A percentile compares a stretch with the other conserved stretches of the same genome.
Conservation (phyloP, 441 rosid species). For the Sinapis alba region DNA sequence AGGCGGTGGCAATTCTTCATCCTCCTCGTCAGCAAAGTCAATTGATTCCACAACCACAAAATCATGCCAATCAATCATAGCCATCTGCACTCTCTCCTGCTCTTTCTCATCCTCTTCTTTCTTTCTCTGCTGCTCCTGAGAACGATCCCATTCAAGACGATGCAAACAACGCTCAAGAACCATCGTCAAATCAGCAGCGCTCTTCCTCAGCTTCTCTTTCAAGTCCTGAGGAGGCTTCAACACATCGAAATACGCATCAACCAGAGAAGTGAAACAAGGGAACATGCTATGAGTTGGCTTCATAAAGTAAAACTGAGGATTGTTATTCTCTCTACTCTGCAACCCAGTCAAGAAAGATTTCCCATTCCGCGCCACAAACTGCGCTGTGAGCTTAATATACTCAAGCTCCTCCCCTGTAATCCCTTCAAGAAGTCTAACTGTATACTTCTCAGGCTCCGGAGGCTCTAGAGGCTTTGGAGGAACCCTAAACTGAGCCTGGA, state of each 20-base stretch:
- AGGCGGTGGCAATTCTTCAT: conserved; percentile 86
- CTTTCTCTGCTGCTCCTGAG: conserved; percentile 93
- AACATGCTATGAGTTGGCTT: conserved; percentile 98
- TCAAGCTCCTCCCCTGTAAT: conserved; percentile 93
- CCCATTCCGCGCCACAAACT: conserved; percentile 96
- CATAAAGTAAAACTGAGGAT: conserved; percentile 88
- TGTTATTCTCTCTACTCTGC: conserved; percentile 82
- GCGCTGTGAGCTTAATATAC: conserved; percentile 91
- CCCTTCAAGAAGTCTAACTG: conserved; percentile 86
- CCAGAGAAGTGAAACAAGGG: conserved; percentile 81
- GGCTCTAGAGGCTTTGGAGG: conserved; percentile 70
- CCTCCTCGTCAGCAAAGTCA: conserved; percentile 96
- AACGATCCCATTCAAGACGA: conserved; percentile 94
- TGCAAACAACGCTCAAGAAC: conserved; percentile 92
- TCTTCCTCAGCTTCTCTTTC: conserved; percentile 70
- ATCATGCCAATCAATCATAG: conserved; percentile 99
- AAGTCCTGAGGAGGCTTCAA: conserved; percentile 86
- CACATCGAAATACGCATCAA: conserved; percentile 90
- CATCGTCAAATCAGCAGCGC: conserved; percentile 72
- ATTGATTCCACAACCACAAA: conserved; percentile 90
- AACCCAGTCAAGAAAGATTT: conserved; percentile 78
- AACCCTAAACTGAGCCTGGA: conserved; percentile 66
- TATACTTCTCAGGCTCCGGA: conserved; percentile 88
- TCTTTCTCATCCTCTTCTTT: conserved; percentile 96
- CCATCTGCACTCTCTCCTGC: conserved; percentile 95